Evolutionary conservation across 1,284 basidiomycete species (phyloP).

Genomic region (Waitea zeae): DNA sequence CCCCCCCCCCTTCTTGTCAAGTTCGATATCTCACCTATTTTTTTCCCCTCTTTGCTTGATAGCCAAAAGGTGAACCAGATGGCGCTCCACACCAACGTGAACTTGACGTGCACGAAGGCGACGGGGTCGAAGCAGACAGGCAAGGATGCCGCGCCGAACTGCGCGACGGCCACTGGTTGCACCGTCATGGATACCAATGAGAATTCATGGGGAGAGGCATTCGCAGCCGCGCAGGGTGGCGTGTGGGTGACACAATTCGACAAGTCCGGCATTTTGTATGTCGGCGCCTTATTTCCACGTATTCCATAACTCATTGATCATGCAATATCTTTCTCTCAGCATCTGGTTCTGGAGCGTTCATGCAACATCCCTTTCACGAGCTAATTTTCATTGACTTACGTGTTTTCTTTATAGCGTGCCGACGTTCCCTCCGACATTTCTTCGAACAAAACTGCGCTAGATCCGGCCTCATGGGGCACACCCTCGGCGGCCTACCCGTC

Average conservation of each 20-base stretch:
- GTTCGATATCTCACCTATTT: too few relatives aligned
- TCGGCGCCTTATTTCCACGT: slow-evolving; percentile 12
- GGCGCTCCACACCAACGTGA: slow-evolving; percentile 23
- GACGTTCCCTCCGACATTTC: slow-evolving; percentile 24
- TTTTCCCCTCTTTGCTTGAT: too few relatives aligned
- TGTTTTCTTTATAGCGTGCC: slow-evolving; percentile 17
- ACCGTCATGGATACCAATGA: slow-evolving; percentile 36
- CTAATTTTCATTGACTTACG: slow-evolving; percentile 4
- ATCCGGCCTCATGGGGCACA: slow-evolving; percentile 31
- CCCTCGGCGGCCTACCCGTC: slow-evolving; percentile 34
- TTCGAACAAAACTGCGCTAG: slow-evolving; percentile 22
- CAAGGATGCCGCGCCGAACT: slow-evolving; percentile 20
- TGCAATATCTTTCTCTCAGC: slow-evolving; percentile 11
- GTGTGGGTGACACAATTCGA: slow-evolving; percentile 60
- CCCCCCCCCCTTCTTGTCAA: too few relatives aligned
- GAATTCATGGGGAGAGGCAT: slow-evolving; percentile 41
- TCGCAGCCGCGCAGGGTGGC: slow-evolving; percentile 51
- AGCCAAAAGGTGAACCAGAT: slow-evolving; percentile 29
- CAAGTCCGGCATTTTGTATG: slow-evolving; percentile 36
- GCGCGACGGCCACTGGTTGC: slow-evolving; percentile 39
- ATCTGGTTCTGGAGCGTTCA: slow-evolving; percentile 69
- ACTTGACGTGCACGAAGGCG: not conserved
- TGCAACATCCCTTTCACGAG: slow-evolving; percentile 5
- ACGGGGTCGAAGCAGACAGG: slow-evolving; percentile 10
- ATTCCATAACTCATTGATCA: not conserved